Percentiles rank a stretch among this genome's conserved stretches.
These are phyloP conservation scores for Barnettozyma pratensis DNA, from an alignment of 805 yeast species.

Conservation along the genomic window DNA sequence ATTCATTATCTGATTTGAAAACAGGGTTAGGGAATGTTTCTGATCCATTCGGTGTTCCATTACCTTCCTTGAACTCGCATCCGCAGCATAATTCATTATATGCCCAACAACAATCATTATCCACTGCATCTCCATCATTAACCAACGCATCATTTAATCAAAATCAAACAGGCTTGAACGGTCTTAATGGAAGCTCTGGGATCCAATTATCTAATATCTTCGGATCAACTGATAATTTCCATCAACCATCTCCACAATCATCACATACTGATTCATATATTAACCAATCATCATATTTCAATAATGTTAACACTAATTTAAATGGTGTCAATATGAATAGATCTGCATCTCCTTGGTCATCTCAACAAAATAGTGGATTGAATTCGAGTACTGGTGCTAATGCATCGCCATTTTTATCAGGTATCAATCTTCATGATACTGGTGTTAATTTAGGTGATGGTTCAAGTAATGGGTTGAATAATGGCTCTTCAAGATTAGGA, in stretches of 20 bases:
- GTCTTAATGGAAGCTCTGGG: neutral
- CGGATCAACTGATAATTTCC: neutral
- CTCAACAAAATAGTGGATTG: conserved; percentile 17
- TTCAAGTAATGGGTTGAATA: neutral
- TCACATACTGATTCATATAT: too few species aligned
- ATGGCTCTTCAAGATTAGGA: conserved; percentile 8
- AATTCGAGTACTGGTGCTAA: neutral
- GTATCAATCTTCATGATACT: conserved; percentile 3
- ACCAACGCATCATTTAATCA: neutral
- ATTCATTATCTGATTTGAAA: conserved; percentile 50
- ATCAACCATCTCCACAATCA: neutral
- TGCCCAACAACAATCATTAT: neutral
- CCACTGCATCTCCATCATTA: neutral
- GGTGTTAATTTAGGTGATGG: conserved; percentile 5
- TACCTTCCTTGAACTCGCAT: conserved; percentile 24
- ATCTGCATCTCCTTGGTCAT: conserved; percentile 4
- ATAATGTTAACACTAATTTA: neutral
- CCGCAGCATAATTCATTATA: too few species aligned
- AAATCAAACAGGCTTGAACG: neutral
- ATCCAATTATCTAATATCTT: conserved; percentile 1
- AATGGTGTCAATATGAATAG: neutral
- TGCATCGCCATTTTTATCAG: conserved; percentile 6
- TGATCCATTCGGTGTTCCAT: conserved; percentile 61
- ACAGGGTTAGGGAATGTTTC: conserved; percentile 45
- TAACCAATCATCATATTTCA: conserved; percentile 3